Conservation (phyloP, 2,329 filamentous ascomycete species). For the Pestalotiopsis sp. region DNA sequence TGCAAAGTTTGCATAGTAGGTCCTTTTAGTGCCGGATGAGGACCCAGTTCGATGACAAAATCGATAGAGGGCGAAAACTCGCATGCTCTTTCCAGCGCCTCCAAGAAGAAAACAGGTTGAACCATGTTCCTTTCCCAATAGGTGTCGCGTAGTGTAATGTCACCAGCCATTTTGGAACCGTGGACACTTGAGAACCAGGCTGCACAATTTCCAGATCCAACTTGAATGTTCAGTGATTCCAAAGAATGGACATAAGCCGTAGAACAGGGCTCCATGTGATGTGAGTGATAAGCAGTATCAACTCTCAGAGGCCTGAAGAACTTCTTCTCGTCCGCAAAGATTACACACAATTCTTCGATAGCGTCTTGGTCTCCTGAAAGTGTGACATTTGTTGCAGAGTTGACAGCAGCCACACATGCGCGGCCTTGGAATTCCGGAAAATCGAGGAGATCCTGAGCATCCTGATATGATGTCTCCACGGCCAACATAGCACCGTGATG, state of each 20-base stretch:
- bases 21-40: conserved; percentile 42
- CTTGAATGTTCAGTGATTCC: too few species aligned
- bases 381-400: conserved; percentile 29
- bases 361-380: conserved; percentile 29
- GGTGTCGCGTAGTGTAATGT: too few species aligned
- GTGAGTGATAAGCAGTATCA: conserved; percentile 40
- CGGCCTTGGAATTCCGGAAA: conserved; percentile 23
- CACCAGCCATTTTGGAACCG: neutral
- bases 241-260: too few species aligned
- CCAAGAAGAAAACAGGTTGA: conserved; percentile 26
- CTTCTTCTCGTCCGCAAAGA: conserved; percentile 16
- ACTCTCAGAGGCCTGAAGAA: conserved; percentile 32
- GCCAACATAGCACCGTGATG: conserved; percentile 37
- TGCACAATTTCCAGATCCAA: too few species aligned
- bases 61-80: neutral
- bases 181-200: neutral
- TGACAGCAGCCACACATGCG: conserved; percentile 28
- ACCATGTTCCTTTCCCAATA: conserved; percentile 27
- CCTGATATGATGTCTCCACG: conserved; percentile 32
- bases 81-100: conserved; percentile 13
- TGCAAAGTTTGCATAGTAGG: conserved; percentile 32
- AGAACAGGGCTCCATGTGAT: conserved; percentile 32
- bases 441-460: conserved; percentile 24
- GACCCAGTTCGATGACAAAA: conserved; percentile 34
- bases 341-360: conserved; percentile 20